Evolutionary conservation across 352 stramenopile genomes (phyloP).

Genomic region (Pythium dissimile): DNA sequence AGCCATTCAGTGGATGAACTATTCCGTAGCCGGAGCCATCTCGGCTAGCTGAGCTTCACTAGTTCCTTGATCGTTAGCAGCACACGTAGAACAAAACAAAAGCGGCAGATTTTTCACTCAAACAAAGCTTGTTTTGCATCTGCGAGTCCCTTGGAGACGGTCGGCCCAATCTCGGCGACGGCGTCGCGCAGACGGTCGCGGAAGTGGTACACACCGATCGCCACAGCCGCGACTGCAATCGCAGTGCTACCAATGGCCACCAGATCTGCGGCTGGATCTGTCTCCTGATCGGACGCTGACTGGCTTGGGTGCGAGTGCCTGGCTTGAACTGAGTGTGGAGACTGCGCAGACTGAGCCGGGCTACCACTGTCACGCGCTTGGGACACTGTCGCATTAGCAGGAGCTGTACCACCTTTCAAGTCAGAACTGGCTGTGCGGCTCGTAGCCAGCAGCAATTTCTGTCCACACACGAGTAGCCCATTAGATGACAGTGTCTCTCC

Average conservation of each 20-base stretch:
- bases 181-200: constrained; percentile 47
- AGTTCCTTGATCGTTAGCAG: no score
- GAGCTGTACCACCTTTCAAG: no score
- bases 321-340: no score
- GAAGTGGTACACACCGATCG: constrained; percentile 43
- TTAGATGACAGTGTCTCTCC: neutral
- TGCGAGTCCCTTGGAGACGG: constrained; percentile 51
- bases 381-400: no score
- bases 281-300: neutral
- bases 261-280: constrained; percentile 1
- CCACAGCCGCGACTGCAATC: constrained; percentile 40
- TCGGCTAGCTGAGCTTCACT: no score
- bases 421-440: no score
- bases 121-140: constrained; percentile 70
- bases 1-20: no score
- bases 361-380: no score
- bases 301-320: neutral
- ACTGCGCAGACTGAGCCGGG: no score
- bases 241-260: constrained; percentile 40
- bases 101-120: constrained; percentile 30
- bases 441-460: neutral
- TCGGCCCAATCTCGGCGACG: constrained; percentile 33
- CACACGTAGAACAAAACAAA: no score
- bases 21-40: no score
- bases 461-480: neutral